Base-by-base conservation (phyloP, 2,329 filamentous ascomycete species). In the Penicillium frequentans region DNA sequence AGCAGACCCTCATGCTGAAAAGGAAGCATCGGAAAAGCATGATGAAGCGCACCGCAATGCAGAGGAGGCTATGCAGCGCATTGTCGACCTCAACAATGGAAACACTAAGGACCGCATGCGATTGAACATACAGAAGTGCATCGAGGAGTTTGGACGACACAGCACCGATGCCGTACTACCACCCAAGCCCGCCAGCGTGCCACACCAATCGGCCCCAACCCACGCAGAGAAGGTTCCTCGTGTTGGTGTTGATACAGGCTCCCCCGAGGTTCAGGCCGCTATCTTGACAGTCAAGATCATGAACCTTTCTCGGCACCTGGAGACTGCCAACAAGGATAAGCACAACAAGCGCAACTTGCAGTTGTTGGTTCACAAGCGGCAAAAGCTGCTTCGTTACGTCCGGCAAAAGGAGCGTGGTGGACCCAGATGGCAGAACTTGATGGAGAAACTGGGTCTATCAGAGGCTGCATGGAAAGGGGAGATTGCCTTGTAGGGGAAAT, bases 181-280 rank as follows among this genome's bases (percentile, higher is more conserved):
- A 24, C 86, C 86, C 0, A 89, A 87, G 67, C 80, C 70, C 48
- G 70, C 70, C 60, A 71, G 57, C 69, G 78, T 66, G 21, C 50
- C n/a, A 43, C 70, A 76, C 73, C 65, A 74, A 75, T 57, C 75
- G 67, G 77, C 78, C 74, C 63, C 72, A 23, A 61, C 61, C 44
- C 68, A 70, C 26, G 68, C 67, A 6, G 64, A 77, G 26, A 84
- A 84, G 64, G 82, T 81, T 0, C 83, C 84, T 49, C 88, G 96
- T 31, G 86, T 87, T n/a, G 95, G 95, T 0, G 90, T 89, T 5
- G 95, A 99, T 72, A 99, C 93, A 1, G 95, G 95, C 35, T 96
- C 91, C 67, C 91, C 91, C 7, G 95, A 99, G 77, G 96, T 99
- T n/a, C 95, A 99, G 80, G 91, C 96, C 64, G 93, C 92, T 46